Percentiles rank a stretch among this genome's conserved stretches.
Evolutionary conservation across 164 flowering plant genomes (phyloP).

Genomic region (Umbilicus rupestris): DNA sequence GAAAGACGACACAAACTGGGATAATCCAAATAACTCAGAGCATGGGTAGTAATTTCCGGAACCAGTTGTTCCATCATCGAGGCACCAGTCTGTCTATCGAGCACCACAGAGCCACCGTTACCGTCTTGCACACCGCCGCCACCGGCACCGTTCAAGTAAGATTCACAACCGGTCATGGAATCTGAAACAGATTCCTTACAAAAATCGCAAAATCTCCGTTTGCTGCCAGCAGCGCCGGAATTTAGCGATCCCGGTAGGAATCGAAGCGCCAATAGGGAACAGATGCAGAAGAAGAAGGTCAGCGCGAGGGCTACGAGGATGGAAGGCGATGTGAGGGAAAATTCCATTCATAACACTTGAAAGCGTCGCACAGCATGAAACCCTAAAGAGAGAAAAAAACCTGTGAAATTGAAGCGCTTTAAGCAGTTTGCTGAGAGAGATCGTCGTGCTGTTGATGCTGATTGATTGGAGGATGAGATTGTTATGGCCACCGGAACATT

Average conservation of each 20-base stretch:
- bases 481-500: no score
- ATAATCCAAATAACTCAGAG: slow-evolving; percentile 91
- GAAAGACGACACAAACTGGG: slow-evolving; percentile 92
- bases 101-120: slow-evolving; percentile 10
- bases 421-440: no score
- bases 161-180: not conserved
- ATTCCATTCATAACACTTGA: slow-evolving; percentile 62
- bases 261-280: slow-evolving; percentile 26
- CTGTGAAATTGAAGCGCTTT: no score
- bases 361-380: slow-evolving; percentile 7
- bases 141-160: slow-evolving; percentile 26
- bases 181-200: not conserved
- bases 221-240: no score
- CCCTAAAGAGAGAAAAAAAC: not conserved
- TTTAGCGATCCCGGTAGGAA: no score
- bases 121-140: slow-evolving; percentile 18
- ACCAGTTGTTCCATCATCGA: slow-evolving; percentile 99
- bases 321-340: slow-evolving; percentile 13
- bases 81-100: slow-evolving; percentile 44
- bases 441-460: no score
- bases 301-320: slow-evolving; percentile 21
- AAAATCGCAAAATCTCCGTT: not conserved
- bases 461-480: no score
- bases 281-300: slow-evolving; percentile 30
- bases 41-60: slow-evolving; percentile 93